Evolutionary conservation across 1,139 yeast species (phyloP), one percentile per base, ranked within the genome.

Genomic region (Yamadazyma spencermartinsiae): DNA sequence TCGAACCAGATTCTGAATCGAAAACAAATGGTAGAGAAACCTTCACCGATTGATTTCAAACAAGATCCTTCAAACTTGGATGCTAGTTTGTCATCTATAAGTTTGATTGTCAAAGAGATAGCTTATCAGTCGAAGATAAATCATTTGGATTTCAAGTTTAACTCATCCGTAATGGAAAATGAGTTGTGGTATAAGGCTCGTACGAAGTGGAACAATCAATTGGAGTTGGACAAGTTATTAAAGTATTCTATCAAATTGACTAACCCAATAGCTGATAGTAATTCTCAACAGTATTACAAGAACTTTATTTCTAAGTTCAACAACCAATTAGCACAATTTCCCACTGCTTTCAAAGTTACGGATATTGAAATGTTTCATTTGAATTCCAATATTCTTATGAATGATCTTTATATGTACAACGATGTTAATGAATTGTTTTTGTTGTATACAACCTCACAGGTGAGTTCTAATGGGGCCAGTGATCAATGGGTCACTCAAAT

Each of bases 1-100:
- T 80, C 90, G 0, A 72, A 66, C 27, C 61, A 72, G 54, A 83
- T 89, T 14, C 33, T 62, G 4, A 89, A 89, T 54, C 61, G 90
- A 20, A 39, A 53, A 1, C 61, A 61, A 1, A 36, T 86, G 2
- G 34, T 51, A 1, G 74, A 73, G 39, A 56, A 81, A 24, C 61
- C 73, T 27, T 46, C 78, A 1, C 90, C 83, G 51, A 61, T 70
- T 39, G 68, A 70, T 35, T 75, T 81, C 37, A 39, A 57, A 3
- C 82, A 77, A 42, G 31, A 24, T 28, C 27, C 21, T 15, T 12
- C 29, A n/a, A 19, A 9, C 21, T 19, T 23, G 26, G 41, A 48
- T 14, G 70, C 67, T 15, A 74, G 72, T 44, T 63, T 84, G 11
- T 68, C 76, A 1, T 82, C 89, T 4, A 74, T 89, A 30, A 70